Evolutionary conservation across 768 basidiomycete species (phyloP).

Genomic region (Xanthoconium purpureum): DNA sequence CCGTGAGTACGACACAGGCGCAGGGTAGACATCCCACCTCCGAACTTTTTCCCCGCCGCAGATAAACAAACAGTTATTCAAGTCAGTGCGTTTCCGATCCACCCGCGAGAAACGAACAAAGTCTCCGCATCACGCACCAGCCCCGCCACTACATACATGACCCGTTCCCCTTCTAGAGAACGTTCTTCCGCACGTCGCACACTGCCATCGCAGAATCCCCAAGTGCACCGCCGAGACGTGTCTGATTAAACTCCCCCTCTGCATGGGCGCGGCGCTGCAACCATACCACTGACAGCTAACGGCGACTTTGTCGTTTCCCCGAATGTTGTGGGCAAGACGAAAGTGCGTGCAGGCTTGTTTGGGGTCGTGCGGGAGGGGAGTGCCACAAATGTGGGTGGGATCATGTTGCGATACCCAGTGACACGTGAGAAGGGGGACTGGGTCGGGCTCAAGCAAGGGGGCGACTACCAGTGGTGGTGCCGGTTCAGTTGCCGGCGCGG

Average conservation of each 20-base stretch:
- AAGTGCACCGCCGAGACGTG: constrained; percentile 20
- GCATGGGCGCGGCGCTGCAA: constrained; percentile 18
- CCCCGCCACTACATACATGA: constrained; percentile 6
- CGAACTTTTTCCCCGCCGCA: neutral
- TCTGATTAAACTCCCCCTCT: constrained; percentile 19
- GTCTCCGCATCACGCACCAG: neutral
- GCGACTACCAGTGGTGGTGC: neutral
- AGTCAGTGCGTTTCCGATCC: neutral
- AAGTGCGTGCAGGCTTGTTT: constrained; percentile 13
- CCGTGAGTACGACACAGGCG: neutral
- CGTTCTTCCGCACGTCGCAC: constrained; percentile 7
- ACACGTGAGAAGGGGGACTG: constrained; percentile 2
- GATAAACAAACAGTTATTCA: neutral
- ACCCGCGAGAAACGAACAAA: neutral
- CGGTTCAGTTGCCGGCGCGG: neutral
- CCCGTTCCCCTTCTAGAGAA: constrained; percentile 20
- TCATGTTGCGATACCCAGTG: constrained; percentile 4
- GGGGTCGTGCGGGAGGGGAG: neutral
- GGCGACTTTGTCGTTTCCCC: constrained; percentile 18
- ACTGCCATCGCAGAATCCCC: constrained; percentile 15
- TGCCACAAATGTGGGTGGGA: constrained; percentile 7
- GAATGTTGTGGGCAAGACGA: constrained; percentile 12
- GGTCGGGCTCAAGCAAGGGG: neutral
- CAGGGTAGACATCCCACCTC: neutral
- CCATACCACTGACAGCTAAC: constrained; percentile 9